Evolutionary conservation across 164 flowering plant genomes (phyloP).

Genomic region (Dillenia turbinata): DNA sequence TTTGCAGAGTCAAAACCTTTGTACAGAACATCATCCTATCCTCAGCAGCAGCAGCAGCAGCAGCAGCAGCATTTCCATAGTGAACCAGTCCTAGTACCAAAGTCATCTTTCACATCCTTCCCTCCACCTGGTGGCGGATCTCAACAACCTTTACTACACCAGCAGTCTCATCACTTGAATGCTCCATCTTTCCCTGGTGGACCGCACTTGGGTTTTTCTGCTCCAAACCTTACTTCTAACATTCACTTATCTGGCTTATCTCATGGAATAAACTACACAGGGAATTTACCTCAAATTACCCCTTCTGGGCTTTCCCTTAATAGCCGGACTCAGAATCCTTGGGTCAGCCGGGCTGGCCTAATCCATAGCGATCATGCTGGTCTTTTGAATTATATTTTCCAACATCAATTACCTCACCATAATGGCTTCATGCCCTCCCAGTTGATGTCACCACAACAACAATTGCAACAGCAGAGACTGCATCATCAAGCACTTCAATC

Average conservation of each 20-base stretch:
- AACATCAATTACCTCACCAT: constrained; percentile 54
- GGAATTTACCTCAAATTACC: constrained; percentile 38
- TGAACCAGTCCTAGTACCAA: constrained; percentile 62
- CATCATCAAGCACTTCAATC: constrained; percentile 63
- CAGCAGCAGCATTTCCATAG: constrained; percentile 45
- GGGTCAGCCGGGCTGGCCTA: constrained; percentile 52
- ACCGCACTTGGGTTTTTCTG: constrained; percentile 43
- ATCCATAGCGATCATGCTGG: constrained; percentile 51
- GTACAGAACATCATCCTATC: constrained; percentile 85
- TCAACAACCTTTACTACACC: constrained; percentile 50
- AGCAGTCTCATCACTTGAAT: constrained; percentile 36
- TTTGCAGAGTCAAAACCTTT: constrained; percentile 45
- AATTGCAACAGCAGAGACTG: constrained; percentile 54
- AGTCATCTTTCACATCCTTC: constrained; percentile 62
- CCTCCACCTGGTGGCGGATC: constrained; percentile 74
- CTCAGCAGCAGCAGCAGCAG: constrained; percentile 42
- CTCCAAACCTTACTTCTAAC: constrained; percentile 45
- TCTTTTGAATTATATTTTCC: constrained; percentile 38
- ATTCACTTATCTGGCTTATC: constrained; percentile 55
- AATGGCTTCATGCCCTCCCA: constrained; percentile 62
- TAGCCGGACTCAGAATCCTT: constrained; percentile 45
- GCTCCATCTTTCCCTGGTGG: constrained; percentile 36
- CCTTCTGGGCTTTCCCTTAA: constrained; percentile 43
- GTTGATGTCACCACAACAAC: constrained; percentile 39
- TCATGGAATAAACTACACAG: constrained; percentile 50